phyloP scores from a whole-genome alignment of 164 flowering plant species.

The Echeveria elegans region DNA sequence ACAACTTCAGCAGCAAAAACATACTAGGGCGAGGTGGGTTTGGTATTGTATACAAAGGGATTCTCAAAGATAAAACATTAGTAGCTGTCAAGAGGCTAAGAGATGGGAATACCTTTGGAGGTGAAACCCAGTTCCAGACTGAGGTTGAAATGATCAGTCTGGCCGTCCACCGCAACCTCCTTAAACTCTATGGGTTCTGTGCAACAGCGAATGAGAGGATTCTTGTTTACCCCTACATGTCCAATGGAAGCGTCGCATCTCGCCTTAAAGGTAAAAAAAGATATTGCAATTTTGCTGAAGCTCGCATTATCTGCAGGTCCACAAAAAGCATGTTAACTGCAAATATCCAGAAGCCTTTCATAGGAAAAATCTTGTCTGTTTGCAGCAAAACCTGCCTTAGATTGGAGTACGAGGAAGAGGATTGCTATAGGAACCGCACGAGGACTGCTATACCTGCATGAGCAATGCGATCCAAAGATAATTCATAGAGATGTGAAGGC shows the following conservation, averaged over 20 bases:
- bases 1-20: constrained; percentile 64
- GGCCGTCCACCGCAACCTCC: neutral
- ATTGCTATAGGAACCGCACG: neutral
- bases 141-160: constrained; percentile 1
- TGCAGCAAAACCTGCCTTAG: neutral
- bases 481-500: neutral
- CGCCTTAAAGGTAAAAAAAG: neutral
- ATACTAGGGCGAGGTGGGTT: constrained; percentile 72
- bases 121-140: constrained; percentile 3
- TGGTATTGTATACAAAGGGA: constrained; percentile 61
- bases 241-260: neutral
- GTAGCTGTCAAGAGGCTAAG: neutral
- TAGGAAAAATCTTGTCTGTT: no score
- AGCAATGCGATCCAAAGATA: neutral
- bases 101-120: constrained; percentile 2
- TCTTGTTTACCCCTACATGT: neutral
- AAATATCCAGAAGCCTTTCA: neutral
- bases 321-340: neutral
- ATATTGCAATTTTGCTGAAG: neutral
- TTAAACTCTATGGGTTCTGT: neutral
- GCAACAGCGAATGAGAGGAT: neutral
- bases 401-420: neutral
- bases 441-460: neutral
- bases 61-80: neutral
- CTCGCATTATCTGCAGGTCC: neutral